phyloP scores from a whole-genome alignment of 78 protist species.

The slime mould (Dictyostelium discoideum) region dicty_2.7 NC_007091.3:3464001-3464500 shows the following conservation, averaged over 20 bases:
- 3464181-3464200: neutral
- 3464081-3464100: neutral
- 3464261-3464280: neutral
- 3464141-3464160: neutral
- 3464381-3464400: neutral
- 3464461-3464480: neutral
- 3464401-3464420: neutral
- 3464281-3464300: neutral
- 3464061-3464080: neutral
- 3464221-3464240: constrained; percentile 22
- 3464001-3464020: constrained; percentile 20
- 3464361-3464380: neutral
- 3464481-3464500: neutral
- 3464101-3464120: neutral
- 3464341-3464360: constrained; percentile 41
- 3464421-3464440: neutral
- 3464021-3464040: constrained; percentile 1
- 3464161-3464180: neutral
- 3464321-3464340: neutral
- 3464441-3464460: neutral
- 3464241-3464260: neutral
- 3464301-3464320: neutral
- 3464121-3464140: neutral
- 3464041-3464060: neutral
- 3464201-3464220: constrained; percentile 7